Base-by-base conservation (phyloP, 192 early-diverging fungal species). In the Lobosporangium transversale region DNA sequence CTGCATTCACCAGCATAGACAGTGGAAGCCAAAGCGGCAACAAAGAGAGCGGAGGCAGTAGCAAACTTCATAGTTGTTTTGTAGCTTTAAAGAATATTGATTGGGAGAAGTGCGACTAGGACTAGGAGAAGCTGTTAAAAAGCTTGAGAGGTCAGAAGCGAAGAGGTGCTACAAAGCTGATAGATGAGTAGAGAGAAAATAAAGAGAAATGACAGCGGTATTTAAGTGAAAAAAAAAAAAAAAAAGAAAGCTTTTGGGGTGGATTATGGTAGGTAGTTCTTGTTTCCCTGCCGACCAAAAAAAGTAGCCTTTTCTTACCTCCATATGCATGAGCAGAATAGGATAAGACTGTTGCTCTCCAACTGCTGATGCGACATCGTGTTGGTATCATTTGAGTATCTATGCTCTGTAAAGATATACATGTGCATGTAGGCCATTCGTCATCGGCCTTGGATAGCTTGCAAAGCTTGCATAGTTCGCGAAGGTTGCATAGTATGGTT, bases 51-150 rank as follows among this genome's bases (percentile, higher is more conserved):
- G 55, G 33, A 32, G 45, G 47, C 27, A 9, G 65, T 3, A 9
- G 65, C 27, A 48, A 67, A 43, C 48, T 67, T 67, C 65, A 67
- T 67, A 51, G 1, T 45, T n/a, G 32, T 14, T 17, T 8, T 10
- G 5, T 6, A 14, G 21, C 3, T 4, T 51, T 14, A 26, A 3
- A 6, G 21, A 4, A 26, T 51, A 4, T 26, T 51, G 23, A 26
- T 7, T 21, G 26, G 21, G 49, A n/a, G 30, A 58, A 33, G 30
- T 20, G 3, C 48, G 11, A 21, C 14, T 40, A 36, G 18, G 49
- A 12, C 4, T 20, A 24, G 49, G 21, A 26, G 21, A 45, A 20
- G 15, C 15, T 11, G 15, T 11, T 15, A 7, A 42, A 42, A 45
- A 45, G 48, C 23, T 6, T 24, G 4, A 2, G 21, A 24, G 48